These are phyloP conservation scores for Chlamydomonas sp. DNA, from an alignment of 139 green algal species.

Conservation along the genomic window DNA sequence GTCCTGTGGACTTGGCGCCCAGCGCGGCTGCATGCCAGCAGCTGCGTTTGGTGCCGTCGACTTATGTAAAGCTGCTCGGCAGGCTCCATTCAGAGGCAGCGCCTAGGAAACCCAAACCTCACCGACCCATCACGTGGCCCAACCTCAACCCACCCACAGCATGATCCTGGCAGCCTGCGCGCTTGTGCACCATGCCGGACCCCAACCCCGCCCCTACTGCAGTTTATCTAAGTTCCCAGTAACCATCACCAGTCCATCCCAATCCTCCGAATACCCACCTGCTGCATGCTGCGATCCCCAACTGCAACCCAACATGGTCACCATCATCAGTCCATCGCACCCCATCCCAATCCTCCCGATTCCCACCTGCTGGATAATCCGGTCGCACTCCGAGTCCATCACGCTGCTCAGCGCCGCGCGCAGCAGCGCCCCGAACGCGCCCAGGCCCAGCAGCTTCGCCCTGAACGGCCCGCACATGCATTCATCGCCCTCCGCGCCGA, in stretches of 20 bases:
- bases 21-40: not conserved
- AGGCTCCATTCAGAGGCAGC: no score
- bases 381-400: conserved; percentile 59
- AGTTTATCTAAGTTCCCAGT: not conserved
- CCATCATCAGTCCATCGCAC: not conserved
- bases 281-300: conserved; percentile 69
- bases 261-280: conserved; percentile 8
- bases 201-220: not conserved
- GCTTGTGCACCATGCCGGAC: no score
- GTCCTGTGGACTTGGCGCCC: no score
- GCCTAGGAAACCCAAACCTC: no score
- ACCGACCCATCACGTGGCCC: no score
- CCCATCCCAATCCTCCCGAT: not conserved
- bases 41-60: no score
- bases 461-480: conserved; percentile 59
- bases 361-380: conserved; percentile 69
- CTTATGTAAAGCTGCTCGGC: no score
- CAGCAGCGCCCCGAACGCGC: conserved; percentile 68
- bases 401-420: conserved; percentile 64
- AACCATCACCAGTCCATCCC: not conserved
- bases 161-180: no score
- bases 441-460: conserved; percentile 45
- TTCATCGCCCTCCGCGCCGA: conserved; percentile 65
- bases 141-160: no score
- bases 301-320: no score